Evolutionary conservation across 2,329 filamentous ascomycete species (phyloP).

Genomic region (Fusarium verrucosum): DNA sequence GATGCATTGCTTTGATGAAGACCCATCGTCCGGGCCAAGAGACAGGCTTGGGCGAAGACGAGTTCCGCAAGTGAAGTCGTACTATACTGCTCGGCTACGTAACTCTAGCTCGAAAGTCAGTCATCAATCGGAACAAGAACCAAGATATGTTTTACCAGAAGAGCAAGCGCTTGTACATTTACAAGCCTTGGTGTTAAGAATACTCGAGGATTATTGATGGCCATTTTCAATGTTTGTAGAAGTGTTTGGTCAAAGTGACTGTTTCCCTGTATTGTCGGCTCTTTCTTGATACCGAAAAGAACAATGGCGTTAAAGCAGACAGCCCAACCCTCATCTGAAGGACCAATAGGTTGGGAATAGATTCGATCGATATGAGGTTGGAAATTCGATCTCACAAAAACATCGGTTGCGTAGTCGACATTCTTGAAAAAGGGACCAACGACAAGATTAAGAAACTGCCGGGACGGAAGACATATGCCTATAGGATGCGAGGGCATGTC

Average conservation of each 20-base stretch:
- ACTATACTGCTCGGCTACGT: constrained; percentile 43
- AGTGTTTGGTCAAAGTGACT: constrained; percentile 42
- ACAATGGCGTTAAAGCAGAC: constrained; percentile 42
- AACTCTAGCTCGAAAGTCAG: constrained; percentile 27
- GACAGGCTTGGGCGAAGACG: constrained; percentile 42
- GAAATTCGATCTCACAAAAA: constrained; percentile 37
- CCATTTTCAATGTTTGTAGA: constrained; percentile 40
- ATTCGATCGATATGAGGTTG: constrained; percentile 39
- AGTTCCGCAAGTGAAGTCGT: constrained; percentile 38
- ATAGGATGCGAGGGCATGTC: constrained; percentile 34
- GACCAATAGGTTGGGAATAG: constrained; percentile 33
- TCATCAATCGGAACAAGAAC: background rate
- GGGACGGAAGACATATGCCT: constrained; percentile 34
- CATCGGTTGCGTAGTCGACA: constrained; percentile 39
- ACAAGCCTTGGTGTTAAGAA: constrained; percentile 41
- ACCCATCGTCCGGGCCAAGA: constrained; percentile 42
- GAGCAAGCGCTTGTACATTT: constrained; percentile 42
- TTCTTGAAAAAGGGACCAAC: constrained; percentile 41
- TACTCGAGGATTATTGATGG: constrained; percentile 41
- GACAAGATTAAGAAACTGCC: constrained; percentile 42
- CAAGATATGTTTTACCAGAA: constrained; percentile 25
- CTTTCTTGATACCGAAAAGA: constrained; percentile 40
- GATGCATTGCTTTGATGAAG: constrained; percentile 38
- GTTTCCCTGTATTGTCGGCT: constrained; percentile 33
- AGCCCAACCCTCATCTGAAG: constrained; percentile 41